phyloP scores from a whole-genome alignment of 139 green algal genomes.

The Picochlorum sp. region DNA sequence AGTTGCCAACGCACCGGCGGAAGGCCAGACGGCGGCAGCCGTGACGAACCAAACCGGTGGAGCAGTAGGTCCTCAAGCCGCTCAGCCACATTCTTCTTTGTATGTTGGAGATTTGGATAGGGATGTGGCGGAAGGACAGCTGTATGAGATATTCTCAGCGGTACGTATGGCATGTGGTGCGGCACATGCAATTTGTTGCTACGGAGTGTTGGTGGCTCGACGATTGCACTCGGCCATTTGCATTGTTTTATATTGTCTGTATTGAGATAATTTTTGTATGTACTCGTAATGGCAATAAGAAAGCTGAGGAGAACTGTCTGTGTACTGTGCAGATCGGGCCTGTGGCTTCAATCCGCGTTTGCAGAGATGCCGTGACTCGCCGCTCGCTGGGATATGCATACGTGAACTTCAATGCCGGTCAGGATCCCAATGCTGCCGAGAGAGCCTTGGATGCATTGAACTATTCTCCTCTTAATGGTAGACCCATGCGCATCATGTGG shows the following conservation, averaged over 20 bases:
- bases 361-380: slow-evolving; percentile 82
- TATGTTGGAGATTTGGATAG: slow-evolving; percentile 90
- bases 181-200: not conserved
- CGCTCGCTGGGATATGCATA: slow-evolving; percentile 91
- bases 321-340: slow-evolving; percentile 66
- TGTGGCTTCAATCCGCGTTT: slow-evolving; percentile 85
- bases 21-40: not conserved
- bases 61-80: not conserved
- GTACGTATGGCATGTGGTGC: slow-evolving; percentile 20
- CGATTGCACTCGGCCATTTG: not conserved
- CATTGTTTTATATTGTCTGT: not conserved
- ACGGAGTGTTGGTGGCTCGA: not conserved
- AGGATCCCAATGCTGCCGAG: slow-evolving; percentile 70
- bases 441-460: slow-evolving; percentile 82
- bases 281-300: not conserved
- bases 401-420: slow-evolving; percentile 84
- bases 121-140: slow-evolving; percentile 75
- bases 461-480: slow-evolving; percentile 72
- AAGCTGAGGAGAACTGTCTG: not conserved
- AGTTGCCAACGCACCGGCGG: not conserved
- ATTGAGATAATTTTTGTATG: not conserved
- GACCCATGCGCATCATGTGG: slow-evolving; percentile 94
- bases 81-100: slow-evolving; percentile 56
- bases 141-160: slow-evolving; percentile 86
- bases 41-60: not conserved